Conservation (phyloP, 1,284 basidiomycete genomes). For the Golubevia sp. region DNA sequence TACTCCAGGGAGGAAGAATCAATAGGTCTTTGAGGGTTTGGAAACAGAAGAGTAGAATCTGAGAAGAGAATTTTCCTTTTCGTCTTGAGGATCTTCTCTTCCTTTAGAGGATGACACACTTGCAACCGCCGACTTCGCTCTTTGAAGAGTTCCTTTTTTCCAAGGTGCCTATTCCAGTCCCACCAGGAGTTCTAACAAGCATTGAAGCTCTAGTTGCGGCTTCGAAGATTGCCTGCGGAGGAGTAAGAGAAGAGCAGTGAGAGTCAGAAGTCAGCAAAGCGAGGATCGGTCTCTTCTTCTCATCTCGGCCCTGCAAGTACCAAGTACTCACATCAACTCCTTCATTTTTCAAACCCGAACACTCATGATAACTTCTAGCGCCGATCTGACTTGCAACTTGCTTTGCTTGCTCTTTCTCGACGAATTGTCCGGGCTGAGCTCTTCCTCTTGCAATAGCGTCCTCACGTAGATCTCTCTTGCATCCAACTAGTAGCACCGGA, state of each 20-base stretch:
- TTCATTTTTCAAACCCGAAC: slow-evolving; percentile 47
- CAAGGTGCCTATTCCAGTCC: neutral
- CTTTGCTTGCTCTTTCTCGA: slow-evolving; percentile 63
- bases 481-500: slow-evolving; percentile 82
- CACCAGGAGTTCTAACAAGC: slow-evolving; percentile 23
- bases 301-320: neutral
- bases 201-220: slow-evolving; percentile 50
- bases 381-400: slow-evolving; percentile 65
- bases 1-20: too few species aligned
- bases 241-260: neutral
- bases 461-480: slow-evolving; percentile 79
- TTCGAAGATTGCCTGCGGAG: slow-evolving; percentile 36
- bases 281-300: too few species aligned
- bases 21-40: too few species aligned
- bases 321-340: slow-evolving; percentile 34
- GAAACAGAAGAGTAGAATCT: too few species aligned
- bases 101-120: slow-evolving; percentile 1
- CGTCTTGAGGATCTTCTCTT: too few species aligned
- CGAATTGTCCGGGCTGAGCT: slow-evolving; percentile 55
- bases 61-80: too few species aligned
- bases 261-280: neutral
- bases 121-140: neutral
- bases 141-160: neutral
- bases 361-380: slow-evolving; percentile 62
- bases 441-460: slow-evolving; percentile 63